phyloP scores from a whole-genome alignment of 352 stramenopile species.

The Phytophthora cryptogea region DNA sequence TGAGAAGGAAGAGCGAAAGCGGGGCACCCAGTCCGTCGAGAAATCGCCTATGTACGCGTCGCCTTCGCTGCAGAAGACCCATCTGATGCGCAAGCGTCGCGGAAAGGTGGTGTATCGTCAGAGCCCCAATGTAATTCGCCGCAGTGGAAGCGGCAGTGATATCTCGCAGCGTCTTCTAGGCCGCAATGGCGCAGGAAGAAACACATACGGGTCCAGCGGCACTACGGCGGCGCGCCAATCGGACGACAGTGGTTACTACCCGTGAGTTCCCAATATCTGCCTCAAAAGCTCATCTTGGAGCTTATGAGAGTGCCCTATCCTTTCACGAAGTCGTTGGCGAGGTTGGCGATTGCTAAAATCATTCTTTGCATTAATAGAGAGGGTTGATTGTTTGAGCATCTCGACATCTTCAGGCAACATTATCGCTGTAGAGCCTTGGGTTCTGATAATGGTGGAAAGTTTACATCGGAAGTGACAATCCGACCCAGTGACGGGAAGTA shows the following conservation, averaged over 20 bases:
- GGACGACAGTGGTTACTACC: slow-evolving; percentile 9
- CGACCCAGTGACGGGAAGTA: slow-evolving; percentile 58
- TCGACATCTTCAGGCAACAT: neutral
- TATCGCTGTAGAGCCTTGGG: slow-evolving; percentile 6
- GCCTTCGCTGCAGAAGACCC: slow-evolving; percentile 81
- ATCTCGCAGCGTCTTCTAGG: slow-evolving; percentile 67
- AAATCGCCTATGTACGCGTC: slow-evolving; percentile 89
- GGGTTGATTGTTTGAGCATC: neutral
- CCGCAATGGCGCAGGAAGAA: slow-evolving; percentile 45
- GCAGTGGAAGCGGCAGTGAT: slow-evolving; percentile 48
- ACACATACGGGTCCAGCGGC: slow-evolving; percentile 60
- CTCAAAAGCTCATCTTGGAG: slow-evolving; percentile 7
- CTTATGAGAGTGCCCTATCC: slow-evolving; percentile 2
- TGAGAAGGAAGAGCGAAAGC: slow-evolving; percentile 81
- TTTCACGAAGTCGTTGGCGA: neutral
- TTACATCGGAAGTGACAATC: slow-evolving; percentile 31
- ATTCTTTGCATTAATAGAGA: slow-evolving; percentile 26
- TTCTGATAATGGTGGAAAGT: slow-evolving; percentile 4
- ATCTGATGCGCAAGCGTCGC: slow-evolving; percentile 80
- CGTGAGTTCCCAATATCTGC: neutral
- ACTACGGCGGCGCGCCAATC: slow-evolving; percentile 24
- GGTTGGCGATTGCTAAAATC: no score
- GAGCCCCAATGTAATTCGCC: slow-evolving; percentile 62
- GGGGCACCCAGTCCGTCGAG: slow-evolving; percentile 65
- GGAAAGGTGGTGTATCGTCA: slow-evolving; percentile 87